Percentiles rank a stretch among this genome's conserved stretches.
These are phyloP conservation scores for Amanita jacksonii DNA, from an alignment of 768 basidiomycete genomes.

Conservation along the genomic window DNA sequence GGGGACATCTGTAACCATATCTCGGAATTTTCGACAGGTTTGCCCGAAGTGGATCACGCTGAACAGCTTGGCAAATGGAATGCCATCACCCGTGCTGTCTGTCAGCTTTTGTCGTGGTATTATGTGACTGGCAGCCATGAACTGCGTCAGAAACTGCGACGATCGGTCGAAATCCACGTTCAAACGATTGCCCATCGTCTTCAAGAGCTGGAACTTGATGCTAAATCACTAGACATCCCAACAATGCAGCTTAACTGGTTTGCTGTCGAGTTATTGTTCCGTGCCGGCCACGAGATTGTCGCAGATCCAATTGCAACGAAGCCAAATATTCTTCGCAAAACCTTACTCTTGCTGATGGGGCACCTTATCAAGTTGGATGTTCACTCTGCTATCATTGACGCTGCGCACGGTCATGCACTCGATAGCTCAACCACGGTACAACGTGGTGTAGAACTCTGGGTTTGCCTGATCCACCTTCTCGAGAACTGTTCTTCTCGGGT, in stretches of 20 bases:
- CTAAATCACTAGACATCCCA: conserved; percentile 25
- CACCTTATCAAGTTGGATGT: conserved; percentile 48
- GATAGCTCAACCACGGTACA: conserved; percentile 30
- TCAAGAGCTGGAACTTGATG: conserved; percentile 23
- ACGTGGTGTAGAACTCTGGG: conserved; percentile 60
- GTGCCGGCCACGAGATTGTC: conserved; percentile 23
- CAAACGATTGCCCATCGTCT: conserved; percentile 28
- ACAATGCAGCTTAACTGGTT: conserved; percentile 53
- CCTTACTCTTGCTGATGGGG: conserved; percentile 32
- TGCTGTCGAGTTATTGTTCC: conserved; percentile 43
- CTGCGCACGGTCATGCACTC: conserved; percentile 25
- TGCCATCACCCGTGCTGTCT: conserved; percentile 27
- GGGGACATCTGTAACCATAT: conserved; percentile 38
- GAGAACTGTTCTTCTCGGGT: conserved; percentile 14
- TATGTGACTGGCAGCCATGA: conserved; percentile 24
- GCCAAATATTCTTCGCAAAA: conserved; percentile 16
- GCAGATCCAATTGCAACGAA: conserved; percentile 7
- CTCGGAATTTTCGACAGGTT: conserved; percentile 26
- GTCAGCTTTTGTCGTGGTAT: conserved; percentile 39
- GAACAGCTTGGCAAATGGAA: conserved; percentile 29
- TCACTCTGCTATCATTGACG: conserved; percentile 29
- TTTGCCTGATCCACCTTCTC: conserved; percentile 57
- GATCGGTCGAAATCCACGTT: conserved; percentile 26
- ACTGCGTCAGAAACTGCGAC: conserved; percentile 21
- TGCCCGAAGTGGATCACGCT: conserved; percentile 25